phyloP scores from a whole-genome alignment of 208 protist species.

The Trypanosomatidae sp. region DNA sequence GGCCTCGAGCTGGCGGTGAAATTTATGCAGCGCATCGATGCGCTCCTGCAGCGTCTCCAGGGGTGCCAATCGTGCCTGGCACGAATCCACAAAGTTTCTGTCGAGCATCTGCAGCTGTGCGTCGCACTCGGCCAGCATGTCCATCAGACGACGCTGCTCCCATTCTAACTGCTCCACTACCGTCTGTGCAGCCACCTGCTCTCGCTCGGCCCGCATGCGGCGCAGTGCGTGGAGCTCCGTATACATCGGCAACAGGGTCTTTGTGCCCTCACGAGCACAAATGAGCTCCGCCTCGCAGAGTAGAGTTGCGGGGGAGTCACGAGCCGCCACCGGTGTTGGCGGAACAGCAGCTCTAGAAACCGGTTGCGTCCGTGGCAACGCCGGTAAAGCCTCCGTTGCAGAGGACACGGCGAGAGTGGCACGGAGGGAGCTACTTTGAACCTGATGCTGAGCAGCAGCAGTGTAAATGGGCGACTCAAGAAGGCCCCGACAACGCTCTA shows the following conservation, averaged over 20 bases:
- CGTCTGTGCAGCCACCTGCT: constrained; percentile 18
- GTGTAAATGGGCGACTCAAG: constrained; percentile 1
- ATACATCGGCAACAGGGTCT: constrained; percentile 51
- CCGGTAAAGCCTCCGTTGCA: not conserved
- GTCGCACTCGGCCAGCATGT: constrained; percentile 28
- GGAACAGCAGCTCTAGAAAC: not conserved
- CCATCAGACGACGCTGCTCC: constrained; percentile 24
- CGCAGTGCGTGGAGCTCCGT: constrained; percentile 53
- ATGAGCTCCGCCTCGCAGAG: constrained; percentile 44
- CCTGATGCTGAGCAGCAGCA: not conserved
- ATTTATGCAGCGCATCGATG: constrained; percentile 11
- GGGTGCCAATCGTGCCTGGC: constrained; percentile 4
- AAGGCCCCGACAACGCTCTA: constrained; percentile 12
- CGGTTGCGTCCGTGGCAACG: not conserved
- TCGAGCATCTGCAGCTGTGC: constrained; percentile 23
- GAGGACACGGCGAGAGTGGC: not conserved
- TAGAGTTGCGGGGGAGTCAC: not conserved
- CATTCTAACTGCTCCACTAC: constrained; percentile 28
- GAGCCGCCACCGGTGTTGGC: not conserved
- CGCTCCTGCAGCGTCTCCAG: constrained; percentile 26
- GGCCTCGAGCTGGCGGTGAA: constrained; percentile 9
- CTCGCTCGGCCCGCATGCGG: constrained; percentile 9
- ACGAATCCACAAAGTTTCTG: constrained; percentile 19
- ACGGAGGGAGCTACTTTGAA: not conserved
- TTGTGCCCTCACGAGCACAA: constrained; percentile 37